A percentile compares a stretch with the other conserved stretches of the same genome.
Evolutionary conservation across 2,329 filamentous ascomycete genomes (phyloP).

Genomic region (Fusarium denticulatum): DNA sequence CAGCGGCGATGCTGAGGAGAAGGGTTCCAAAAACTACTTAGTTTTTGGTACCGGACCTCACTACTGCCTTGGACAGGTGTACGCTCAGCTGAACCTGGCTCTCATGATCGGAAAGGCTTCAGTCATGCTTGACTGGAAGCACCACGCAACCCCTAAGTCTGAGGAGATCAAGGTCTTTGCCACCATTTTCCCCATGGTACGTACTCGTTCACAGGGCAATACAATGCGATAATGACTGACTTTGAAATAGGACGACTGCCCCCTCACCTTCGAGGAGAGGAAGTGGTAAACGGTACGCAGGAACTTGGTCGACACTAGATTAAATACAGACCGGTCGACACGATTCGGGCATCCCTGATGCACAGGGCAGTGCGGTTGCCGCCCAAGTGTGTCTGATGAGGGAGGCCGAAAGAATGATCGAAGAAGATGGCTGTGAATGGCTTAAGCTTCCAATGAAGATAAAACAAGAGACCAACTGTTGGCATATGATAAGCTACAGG

Average conservation of each 20-base stretch:
- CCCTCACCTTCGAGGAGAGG: constrained; percentile 74
- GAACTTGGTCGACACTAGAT: constrained; percentile 11
- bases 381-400: constrained; percentile 11
- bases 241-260: constrained; percentile 77
- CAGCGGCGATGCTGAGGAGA: constrained; percentile 85
- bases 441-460: not conserved
- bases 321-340: constrained; percentile 3
- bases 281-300: constrained; percentile 53
- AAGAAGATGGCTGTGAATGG: constrained; percentile 6
- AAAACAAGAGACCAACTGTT: not conserved
- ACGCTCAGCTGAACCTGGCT: constrained; percentile 88
- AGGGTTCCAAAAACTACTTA: constrained; percentile 91
- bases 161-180: constrained; percentile 99
- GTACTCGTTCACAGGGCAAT: constrained; percentile 44
- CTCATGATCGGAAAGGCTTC: constrained; percentile 91
- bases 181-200: constrained; percentile 95
- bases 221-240: constrained; percentile 39
- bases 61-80: constrained; percentile 94
- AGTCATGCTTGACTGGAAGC: constrained; percentile 87
- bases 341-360: constrained; percentile 1
- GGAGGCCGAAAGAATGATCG: not conserved
- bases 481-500: not conserved
- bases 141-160: constrained; percentile 82
- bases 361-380: not conserved
- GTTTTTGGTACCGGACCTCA: constrained; percentile 96